phyloP scores from a whole-genome alignment of 2,329 filamentous ascomycete species.

The Paracoccidioides lutzii region DNA sequence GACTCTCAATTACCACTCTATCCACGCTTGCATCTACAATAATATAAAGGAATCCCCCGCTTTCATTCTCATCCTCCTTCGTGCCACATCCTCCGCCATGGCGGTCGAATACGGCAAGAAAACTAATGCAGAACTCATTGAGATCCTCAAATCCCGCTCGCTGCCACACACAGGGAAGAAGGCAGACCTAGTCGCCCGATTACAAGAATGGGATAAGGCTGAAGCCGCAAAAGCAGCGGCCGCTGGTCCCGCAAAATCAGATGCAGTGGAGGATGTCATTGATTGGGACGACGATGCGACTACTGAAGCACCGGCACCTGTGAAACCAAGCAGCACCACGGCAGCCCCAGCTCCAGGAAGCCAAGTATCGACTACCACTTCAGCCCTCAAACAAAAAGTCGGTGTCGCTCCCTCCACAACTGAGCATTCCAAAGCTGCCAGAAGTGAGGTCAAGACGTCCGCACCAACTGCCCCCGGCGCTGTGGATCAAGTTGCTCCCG shows the following conservation, averaged over 20 bases:
- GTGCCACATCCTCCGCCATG: conserved; percentile 16
- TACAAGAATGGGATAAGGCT: conserved; percentile 35
- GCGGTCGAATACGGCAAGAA: conserved; percentile 37
- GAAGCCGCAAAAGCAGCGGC: conserved; percentile 19
- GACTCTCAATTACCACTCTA: neutral
- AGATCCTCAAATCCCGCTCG: conserved; percentile 37
- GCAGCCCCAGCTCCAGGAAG: conserved; percentile 20
- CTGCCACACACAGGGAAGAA: conserved; percentile 38
- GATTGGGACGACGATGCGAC: conserved; percentile 32
- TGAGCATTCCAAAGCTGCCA: conserved; percentile 26
- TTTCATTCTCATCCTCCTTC: neutral
- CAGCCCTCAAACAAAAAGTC: conserved; percentile 28
- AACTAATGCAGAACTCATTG: conserved; percentile 37
- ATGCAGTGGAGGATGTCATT: conserved; percentile 30
- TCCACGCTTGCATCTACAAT: neutral
- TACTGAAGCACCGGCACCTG: conserved; percentile 11
- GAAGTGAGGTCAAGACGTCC: conserved; percentile 12
- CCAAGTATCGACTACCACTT: conserved; percentile 26
- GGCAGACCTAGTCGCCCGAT: conserved; percentile 36
- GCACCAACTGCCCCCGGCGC: conserved; percentile 3
- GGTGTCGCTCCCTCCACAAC: conserved; percentile 27
- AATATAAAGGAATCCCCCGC: neutral
- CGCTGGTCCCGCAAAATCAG: conserved; percentile 8
- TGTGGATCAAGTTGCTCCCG: conserved; percentile 3
- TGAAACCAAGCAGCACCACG: conserved; percentile 21